These are phyloP conservation scores for Trichomonas vaginalis DNA, from an alignment of 208 protist species.

Conservation along the genomic window DNA sequence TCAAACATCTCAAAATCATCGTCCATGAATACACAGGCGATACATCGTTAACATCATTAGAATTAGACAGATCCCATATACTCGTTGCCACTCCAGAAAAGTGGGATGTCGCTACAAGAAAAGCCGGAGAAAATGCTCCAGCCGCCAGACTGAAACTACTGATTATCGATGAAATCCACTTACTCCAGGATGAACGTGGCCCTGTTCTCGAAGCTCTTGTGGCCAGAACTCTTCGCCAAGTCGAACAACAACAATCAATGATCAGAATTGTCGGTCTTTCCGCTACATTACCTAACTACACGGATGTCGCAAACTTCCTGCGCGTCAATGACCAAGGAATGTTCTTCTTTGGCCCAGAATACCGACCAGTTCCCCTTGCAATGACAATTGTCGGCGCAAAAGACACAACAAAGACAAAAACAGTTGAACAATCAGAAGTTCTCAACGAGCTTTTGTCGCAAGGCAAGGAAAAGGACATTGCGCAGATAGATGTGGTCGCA, in stretches of 20 bases:
- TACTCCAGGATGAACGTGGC: constrained; percentile 95
- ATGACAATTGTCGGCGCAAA: constrained; percentile 89
- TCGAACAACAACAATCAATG: constrained; percentile 43
- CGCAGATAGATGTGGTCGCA: constrained; percentile 82
- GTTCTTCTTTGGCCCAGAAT: constrained; percentile 46
- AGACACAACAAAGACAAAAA: constrained; percentile 69
- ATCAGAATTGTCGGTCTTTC: constrained; percentile 90
- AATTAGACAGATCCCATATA: constrained; percentile 78
- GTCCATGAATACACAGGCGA: constrained; percentile 90
- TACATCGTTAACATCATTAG: constrained; percentile 67
- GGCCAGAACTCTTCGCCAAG: constrained; percentile 68
- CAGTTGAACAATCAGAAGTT: constrained; percentile 29
- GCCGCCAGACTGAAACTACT: constrained; percentile 58
- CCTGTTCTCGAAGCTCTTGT: constrained; percentile 95
- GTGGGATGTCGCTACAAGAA: constrained; percentile 98
- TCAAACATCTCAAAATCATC: constrained; percentile 53
- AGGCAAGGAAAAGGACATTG: not conserved
- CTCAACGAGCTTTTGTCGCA: not conserved
- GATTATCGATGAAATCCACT: constrained; percentile 95
- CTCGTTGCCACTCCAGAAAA: constrained; percentile 93
- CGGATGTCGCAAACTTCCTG: constrained; percentile 94
- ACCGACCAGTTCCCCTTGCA: constrained; percentile 82
- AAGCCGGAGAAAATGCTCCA: constrained; percentile 55
- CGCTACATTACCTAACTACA: constrained; percentile 96
- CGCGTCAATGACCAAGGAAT: constrained; percentile 66